A percentile compares a stretch with the other conserved stretches of the same genome.
Evolutionary conservation across 805 yeast species (phyloP).

Genomic region (Jamesozyma piceae): DNA sequence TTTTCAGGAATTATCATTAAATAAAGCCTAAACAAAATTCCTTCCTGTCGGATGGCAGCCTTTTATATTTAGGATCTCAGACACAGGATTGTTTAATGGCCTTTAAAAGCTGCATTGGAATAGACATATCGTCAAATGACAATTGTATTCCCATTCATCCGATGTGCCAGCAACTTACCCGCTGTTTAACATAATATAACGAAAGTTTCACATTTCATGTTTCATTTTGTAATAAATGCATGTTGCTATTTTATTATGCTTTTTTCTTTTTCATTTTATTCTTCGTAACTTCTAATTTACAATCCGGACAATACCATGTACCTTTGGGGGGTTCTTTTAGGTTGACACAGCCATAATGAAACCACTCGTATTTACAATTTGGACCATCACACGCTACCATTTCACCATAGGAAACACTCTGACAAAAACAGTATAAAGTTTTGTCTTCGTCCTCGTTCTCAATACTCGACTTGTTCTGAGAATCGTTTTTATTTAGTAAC

Average conservation of each 20-base stretch:
- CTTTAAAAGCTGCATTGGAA: too few species aligned
- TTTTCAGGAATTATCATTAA: too few species aligned
- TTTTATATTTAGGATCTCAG: too few species aligned
- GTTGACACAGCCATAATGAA: constrained; percentile 93
- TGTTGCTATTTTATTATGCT: neutral
- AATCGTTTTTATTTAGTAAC: constrained; percentile 16
- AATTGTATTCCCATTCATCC: too few species aligned
- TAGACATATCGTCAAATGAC: too few species aligned
- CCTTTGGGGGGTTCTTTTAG: constrained; percentile 81
- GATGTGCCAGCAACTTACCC: too few species aligned
- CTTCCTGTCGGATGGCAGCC: too few species aligned
- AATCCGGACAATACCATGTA: constrained; percentile 90
- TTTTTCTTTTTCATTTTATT: constrained; percentile 22
- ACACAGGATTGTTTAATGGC: too few species aligned
- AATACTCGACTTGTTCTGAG: constrained; percentile 27
- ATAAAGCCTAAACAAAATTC: too few species aligned
- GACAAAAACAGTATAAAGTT: constrained; percentile 80
- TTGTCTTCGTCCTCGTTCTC: constrained; percentile 49
- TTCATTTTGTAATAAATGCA: too few species aligned
- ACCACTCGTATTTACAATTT: constrained; percentile 87
- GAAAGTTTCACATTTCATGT: too few species aligned
- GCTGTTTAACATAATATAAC: too few species aligned
- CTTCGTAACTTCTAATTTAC: constrained; percentile 37
- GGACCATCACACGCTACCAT: constrained; percentile 96
- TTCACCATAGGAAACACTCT: constrained; percentile 86